Base-by-base conservation (phyloP, 768 basidiomycete genomes). In the Auriscalpium vulgare region DNA sequence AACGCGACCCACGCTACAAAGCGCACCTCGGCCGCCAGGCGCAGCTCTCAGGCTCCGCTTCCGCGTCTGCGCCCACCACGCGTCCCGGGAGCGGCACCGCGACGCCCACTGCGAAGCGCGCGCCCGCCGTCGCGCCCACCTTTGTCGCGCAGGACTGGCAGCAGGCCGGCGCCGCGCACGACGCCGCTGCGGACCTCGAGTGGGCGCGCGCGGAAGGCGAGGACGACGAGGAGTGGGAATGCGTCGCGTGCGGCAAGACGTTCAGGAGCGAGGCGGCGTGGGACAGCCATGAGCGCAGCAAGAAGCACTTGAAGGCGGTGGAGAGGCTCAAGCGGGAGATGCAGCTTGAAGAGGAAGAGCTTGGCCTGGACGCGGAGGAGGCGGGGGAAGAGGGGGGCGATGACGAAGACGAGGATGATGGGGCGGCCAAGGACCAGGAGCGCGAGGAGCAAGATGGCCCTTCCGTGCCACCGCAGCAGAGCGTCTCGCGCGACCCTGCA, bases 121-220 rank as follows among this genome's bases (percentile, higher is more conserved):
- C 37, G 56, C 68, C 21, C 53, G 71, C 69, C 9, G 72, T 72
- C 11, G 21, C 21, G 21, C 65, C 68, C 4, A 57, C 66, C 13
- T 97, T 84, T 61, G 75, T 91, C 21, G 91, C 89, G 60, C 95
- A 97, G 68, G 86, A 86, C 17, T 97, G 95, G 95, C 93, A 97
- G 68, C 83, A 81, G 61, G 71, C 85, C 3, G 73, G 80, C 54
- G 67, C 59, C 48, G 66, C 52, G 54, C 54, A 65, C 19, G 68
- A 71, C 29, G 66, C 75, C 43, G 78, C 82, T 57, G 79, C 73
- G 2, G 90, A 90, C 63, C 72, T 87, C 5, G 86, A 91, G 58
- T 90, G 87, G 85, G 84, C 83, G 4, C 77, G 77, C 8, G 87
- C 79, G 2, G 88, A 87, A 66, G 84, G 82, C 7, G 82, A 81